phyloP scores from a whole-genome alignment of 1,284 basidiomycete genomes.

The Rhizoctonia solani region DNA sequence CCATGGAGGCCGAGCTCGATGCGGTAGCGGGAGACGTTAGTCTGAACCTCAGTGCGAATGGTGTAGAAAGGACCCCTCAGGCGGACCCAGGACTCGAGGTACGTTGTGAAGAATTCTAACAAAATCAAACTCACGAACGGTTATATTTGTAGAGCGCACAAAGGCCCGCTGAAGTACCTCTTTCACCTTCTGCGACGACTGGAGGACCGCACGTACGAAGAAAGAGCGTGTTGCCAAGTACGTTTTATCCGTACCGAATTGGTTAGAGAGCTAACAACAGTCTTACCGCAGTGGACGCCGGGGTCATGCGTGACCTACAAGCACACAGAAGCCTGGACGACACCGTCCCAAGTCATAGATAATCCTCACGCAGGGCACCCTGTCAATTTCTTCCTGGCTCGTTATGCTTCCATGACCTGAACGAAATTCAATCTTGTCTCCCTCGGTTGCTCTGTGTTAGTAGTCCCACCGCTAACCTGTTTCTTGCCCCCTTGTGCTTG shows the following conservation, averaged over 20 bases:
- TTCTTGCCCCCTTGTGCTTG: background rate
- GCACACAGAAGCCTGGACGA: constrained; percentile 77
- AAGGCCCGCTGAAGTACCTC: constrained; percentile 16
- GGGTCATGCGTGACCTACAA: constrained; percentile 84
- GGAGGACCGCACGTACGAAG: constrained; percentile 68
- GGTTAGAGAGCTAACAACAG: constrained; percentile 41
- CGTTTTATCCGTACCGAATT: constrained; percentile 40
- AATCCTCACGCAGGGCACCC: background rate
- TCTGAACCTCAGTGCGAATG: constrained; percentile 72
- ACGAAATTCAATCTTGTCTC: constrained; percentile 22
- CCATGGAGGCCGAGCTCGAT: constrained; percentile 59
- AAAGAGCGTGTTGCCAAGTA: constrained; percentile 85
- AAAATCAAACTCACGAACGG: constrained; percentile 39
- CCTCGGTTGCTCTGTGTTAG: background rate
- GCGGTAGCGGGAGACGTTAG: constrained; percentile 58
- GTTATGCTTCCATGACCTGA: constrained; percentile 20
- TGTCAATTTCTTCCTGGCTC: constrained; percentile 1
- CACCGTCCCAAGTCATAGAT: constrained; percentile 31
- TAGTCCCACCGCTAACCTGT: background rate
- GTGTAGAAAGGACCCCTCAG: constrained; percentile 83
- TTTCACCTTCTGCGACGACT: constrained; percentile 26
- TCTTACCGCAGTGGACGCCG: constrained; percentile 72
- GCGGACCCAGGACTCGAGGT: constrained; percentile 87
- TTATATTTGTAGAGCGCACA: background rate
- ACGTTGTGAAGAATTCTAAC: constrained; percentile 53